phyloP scores from a whole-genome alignment of 108 stramenopile species.

The Mayamaea pseudoterrestris region DNA sequence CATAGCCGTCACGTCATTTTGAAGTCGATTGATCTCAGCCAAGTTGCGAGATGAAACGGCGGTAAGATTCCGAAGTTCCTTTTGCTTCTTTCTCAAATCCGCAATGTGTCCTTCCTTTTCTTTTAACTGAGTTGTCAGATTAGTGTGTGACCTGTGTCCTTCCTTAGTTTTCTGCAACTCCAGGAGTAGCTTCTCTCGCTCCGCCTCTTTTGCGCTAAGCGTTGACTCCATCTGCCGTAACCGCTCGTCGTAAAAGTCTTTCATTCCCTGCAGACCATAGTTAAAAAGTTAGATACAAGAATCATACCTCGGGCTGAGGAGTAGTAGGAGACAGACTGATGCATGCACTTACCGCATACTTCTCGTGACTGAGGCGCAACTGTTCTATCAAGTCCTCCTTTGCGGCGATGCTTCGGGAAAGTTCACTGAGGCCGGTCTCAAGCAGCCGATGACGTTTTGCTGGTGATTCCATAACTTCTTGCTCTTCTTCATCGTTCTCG shows the following conservation, averaged over 20 bases:
- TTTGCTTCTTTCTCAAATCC: conserved; percentile 22
- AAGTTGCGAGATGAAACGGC: conserved; percentile 36
- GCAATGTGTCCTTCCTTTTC: conserved; percentile 36
- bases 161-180: conserved; percentile 21
- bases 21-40: conserved; percentile 23
- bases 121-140: conserved; percentile 7
- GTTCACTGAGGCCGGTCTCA: conserved; percentile 26
- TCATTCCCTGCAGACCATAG: conserved; percentile 21
- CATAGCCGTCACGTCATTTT: conserved; percentile 27
- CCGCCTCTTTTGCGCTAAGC: conserved; percentile 22
- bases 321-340: background rate
- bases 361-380: conserved; percentile 29
- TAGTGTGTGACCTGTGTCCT: too few relatives aligned
- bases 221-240: conserved; percentile 33
- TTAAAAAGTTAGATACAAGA: background rate
- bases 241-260: conserved; percentile 41
- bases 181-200: conserved; percentile 21
- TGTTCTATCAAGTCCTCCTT: conserved; percentile 52
- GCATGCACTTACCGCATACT: conserved; percentile 29
- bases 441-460: conserved; percentile 3
- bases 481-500: conserved; percentile 3
- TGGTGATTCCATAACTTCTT: conserved; percentile 17
- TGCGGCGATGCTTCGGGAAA: conserved; percentile 29
- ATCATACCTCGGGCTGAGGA: background rate
- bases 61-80: conserved; percentile 29